A percentile compares a stretch with the other conserved stretches of the same genome.
Conservation (phyloP, 768 basidiomycete genomes). For the Chiua virens region DNA sequence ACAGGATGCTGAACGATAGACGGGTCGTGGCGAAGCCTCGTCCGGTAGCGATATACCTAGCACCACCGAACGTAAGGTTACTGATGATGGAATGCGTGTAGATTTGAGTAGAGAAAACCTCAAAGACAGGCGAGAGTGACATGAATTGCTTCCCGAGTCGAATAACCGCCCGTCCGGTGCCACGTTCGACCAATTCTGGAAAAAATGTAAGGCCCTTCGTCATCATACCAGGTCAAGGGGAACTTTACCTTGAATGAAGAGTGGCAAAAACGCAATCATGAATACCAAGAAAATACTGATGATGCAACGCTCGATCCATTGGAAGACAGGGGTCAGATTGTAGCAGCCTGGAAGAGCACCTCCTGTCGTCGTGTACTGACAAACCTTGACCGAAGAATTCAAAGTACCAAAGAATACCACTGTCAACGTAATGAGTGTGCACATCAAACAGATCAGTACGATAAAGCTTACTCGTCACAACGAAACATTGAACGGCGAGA, state of each 20-base stretch:
- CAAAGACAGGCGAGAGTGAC: constrained; percentile 93
- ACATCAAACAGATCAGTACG: background rate
- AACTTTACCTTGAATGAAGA: constrained; percentile 87
- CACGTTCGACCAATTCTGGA: constrained; percentile 91
- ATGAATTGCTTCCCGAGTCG: constrained; percentile 93
- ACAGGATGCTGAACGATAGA: constrained; percentile 91
- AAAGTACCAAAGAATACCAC: constrained; percentile 96
- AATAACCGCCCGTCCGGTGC: constrained; percentile 86
- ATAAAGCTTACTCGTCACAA: constrained; percentile 73
- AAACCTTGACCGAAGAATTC: constrained; percentile 77
- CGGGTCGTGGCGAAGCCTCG: constrained; percentile 98
- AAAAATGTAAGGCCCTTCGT: constrained; percentile 9
- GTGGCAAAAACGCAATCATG: constrained; percentile 92
- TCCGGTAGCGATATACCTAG: constrained; percentile 97
- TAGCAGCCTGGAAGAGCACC: constrained; percentile 89
- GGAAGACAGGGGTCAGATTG: constrained; percentile 88
- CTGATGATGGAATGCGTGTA: constrained; percentile 96
- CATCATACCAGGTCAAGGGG: constrained; percentile 5
- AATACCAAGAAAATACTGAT: constrained; percentile 98
- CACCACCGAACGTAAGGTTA: constrained; percentile 97
- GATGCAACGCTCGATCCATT: constrained; percentile 96
- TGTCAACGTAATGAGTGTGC: constrained; percentile 33
- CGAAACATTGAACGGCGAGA: constrained; percentile 92
- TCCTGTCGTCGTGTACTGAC: constrained; percentile 72
- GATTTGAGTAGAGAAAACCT: constrained; percentile 98